Base-by-base conservation (phyloP, 129 eudicot species). In the Silybum marianum region DNA sequence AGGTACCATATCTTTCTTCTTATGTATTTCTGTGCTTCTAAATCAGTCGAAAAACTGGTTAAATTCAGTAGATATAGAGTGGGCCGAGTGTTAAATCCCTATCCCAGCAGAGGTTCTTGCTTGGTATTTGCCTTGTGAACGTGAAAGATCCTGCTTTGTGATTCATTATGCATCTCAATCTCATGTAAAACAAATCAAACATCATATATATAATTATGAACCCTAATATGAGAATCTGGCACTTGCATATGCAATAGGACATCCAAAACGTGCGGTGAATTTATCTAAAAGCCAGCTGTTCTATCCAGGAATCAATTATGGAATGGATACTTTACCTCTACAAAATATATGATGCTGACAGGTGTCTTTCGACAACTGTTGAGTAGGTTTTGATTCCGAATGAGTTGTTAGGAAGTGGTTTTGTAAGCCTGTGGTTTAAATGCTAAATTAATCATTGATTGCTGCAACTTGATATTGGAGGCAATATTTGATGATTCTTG, bases 1-100 rank as follows among this genome's bases (percentile, higher is more conserved):
- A 71, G 78, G 86, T 83, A 83, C 74, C 9, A 0, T 39, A 0
- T 36, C 28, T 32, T 48, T 62, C 16, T 26, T 80, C 77, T 48
- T 30, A 30, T 18, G 36, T 75, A 21, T 7, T 19, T n/a, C 2
- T 80, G 40, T 68, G 75, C 67, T 48, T 51, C 12, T 70, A 13
- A 44, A 28, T 46, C 24, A 14, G 24, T 46, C 23, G 18, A 69
- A 69, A 46, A 63, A 66, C 48, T 44, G 28, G 8, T 40, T 18
- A 23, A 72, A n/a, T 39, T 72, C 60, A 38, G 76, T 72, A 18
- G 38, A 72, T 38, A 26, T 70, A 1, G 3, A 38, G 75, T 13
- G 24, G n/a, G 32, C 12, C 74, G 74, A 71, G 28, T 36, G 79
- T 75, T 75, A 54, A 75, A 26, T 75, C 79, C 9, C 69, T 51